phyloP scores from a whole-genome alignment of 2,329 filamentous ascomycete species.

The Cercospora sojina region DNA sequence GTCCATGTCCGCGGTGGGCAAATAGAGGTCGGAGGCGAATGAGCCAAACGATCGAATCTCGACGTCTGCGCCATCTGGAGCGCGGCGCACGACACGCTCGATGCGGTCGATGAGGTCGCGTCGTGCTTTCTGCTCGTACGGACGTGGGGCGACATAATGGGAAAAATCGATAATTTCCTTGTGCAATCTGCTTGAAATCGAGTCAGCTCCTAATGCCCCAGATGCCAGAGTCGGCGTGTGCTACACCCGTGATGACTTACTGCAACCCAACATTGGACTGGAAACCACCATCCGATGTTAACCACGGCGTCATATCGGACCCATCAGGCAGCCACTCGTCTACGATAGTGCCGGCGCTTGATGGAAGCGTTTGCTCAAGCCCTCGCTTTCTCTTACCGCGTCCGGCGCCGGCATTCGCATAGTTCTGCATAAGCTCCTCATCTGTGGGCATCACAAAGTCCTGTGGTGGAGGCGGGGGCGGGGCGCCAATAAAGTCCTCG shows the following conservation, averaged over 20 bases:
- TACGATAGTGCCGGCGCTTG: slow-evolving; percentile 39
- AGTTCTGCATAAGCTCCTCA: slow-evolving; percentile 25
- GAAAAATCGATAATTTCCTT: slow-evolving; percentile 90
- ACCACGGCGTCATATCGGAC: slow-evolving; percentile 62
- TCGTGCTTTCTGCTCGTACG: slow-evolving; percentile 76
- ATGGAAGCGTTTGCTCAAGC: slow-evolving; percentile 30
- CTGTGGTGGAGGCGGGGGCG: slow-evolving; percentile 17
- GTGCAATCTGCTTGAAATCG: slow-evolving; percentile 59
- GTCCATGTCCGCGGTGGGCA: slow-evolving; percentile 88
- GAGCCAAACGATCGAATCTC: slow-evolving; percentile 84
- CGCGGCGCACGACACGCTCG: slow-evolving; percentile 55
- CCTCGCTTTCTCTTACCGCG: slow-evolving; percentile 67
- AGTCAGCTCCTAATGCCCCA: slow-evolving; percentile 2
- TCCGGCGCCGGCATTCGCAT: slow-evolving; percentile 3
- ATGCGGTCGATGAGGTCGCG: slow-evolving; percentile 70
- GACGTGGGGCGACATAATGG: slow-evolving; percentile 72
- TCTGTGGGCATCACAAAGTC: slow-evolving; percentile 29
- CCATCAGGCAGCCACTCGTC: slow-evolving; percentile 46
- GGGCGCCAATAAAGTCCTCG: slow-evolving; percentile 33
- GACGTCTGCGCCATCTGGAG: slow-evolving; percentile 43
- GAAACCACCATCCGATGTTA: slow-evolving; percentile 48
- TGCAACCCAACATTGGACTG: slow-evolving; percentile 26
- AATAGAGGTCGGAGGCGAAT: slow-evolving; percentile 73
- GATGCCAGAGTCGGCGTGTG: background rate
- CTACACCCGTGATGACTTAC: slow-evolving; percentile 23